Evolutionary conservation across 768 basidiomycete genomes (phyloP).

Genomic region (Tricholoma hemisulphureum): DNA sequence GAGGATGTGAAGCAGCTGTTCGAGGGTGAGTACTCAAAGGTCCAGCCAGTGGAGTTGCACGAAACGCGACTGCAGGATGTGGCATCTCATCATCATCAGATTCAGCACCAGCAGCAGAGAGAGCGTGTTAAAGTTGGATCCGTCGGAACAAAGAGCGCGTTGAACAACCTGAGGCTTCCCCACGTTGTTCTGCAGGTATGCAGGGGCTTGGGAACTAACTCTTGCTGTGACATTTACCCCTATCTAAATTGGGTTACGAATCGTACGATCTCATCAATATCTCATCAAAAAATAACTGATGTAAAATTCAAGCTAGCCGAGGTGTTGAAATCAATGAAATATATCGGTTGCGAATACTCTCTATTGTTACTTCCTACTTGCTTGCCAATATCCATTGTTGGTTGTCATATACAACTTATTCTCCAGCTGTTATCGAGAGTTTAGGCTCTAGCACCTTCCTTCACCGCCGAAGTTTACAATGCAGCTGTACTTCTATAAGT

Average conservation of each 20-base stretch:
- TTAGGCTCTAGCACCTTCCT: too few relatives aligned
- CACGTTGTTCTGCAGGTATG: constrained; percentile 12
- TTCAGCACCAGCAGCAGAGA: not conserved
- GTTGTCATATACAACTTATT: too few relatives aligned
- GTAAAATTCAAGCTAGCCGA: not conserved
- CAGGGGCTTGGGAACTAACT: not conserved
- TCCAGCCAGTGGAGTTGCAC: not conserved
- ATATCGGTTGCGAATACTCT: not conserved
- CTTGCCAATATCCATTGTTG: too few relatives aligned
- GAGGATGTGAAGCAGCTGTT: not conserved
- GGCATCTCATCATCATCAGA: not conserved
- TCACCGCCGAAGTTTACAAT: too few relatives aligned
- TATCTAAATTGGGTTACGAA: not conserved
- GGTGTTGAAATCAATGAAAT: too few relatives aligned
- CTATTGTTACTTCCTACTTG: too few relatives aligned
- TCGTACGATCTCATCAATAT: not conserved
- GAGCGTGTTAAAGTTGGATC: not conserved
- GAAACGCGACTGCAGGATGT: not conserved
- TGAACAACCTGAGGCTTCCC: not conserved
- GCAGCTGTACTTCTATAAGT: too few relatives aligned
- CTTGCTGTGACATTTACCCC: not conserved
- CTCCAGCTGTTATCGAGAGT: too few relatives aligned
- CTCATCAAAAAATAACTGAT: not conserved
- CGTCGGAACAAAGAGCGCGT: not conserved
- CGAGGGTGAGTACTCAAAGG: not conserved